Base-by-base conservation (phyloP, 1,284 basidiomycete species). In the Baeospora myosura region DNA sequence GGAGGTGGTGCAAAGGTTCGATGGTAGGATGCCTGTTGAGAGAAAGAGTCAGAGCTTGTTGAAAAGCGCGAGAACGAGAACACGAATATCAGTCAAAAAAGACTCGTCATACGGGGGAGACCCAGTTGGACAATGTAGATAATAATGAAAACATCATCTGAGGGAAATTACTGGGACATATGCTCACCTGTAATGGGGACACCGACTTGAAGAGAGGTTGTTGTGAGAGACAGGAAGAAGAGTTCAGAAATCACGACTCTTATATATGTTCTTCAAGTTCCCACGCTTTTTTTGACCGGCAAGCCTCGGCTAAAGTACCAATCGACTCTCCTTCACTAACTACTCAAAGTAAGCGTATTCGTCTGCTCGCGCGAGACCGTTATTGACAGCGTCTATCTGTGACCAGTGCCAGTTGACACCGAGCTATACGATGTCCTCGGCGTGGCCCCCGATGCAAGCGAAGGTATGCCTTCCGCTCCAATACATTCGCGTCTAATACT, bases 121-220 rank as follows among this genome's bases (percentile, higher is more conserved):
- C 49, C 57, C 65, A 65, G 68, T 88, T 75, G 54, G 85, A 86
- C 84, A 87, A 88, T 88, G 84, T 88, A 88, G 85, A 88, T 87
- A 86, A 84, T 66, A 64, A 62, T 61, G 52, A 57, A 61, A 58
- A 53, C 72, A 75, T 74, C 80, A 85, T 72, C 56, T 61, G 28
- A 44, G 40, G 42, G 35, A 29, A 40, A 43, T 38, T 21, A 16
- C 17, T 44, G 42, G 29, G 5, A 18, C 41, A 45, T 44, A 38
- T 18, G 25, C 20, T 46, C 41, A 32, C 38, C 50, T 48, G 41
- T 40, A 20, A 10, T 26, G 14, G 11, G 29, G 2, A 23, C n/a
- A n/a, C n/a, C n/a, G n/a, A n/a, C n/a, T n/a, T n/a, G n/a, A n/a
- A n/a, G n/a, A 28, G 26, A 28, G 8, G 26, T 28, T n/a, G 26